Evolutionary conservation across 1,139 yeast genomes (phyloP), one percentile per base, ranked within the genome.

Genomic region (Kazachstania sp.): DNA sequence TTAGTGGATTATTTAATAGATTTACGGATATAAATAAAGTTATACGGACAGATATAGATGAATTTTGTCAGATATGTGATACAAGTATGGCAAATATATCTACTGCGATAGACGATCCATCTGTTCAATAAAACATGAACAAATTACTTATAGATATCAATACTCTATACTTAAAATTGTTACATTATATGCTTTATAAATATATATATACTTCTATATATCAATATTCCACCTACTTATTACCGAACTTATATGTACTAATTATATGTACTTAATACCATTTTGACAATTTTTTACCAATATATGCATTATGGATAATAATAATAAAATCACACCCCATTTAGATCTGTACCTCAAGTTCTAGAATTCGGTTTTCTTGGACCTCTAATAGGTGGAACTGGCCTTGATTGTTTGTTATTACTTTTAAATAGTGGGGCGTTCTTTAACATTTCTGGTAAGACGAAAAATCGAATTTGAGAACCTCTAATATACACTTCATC

Each of bases 401-500:
- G 86, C 60, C 77, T 80, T 35, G 76, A 58, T 38, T 55, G 78
- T 29, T 78, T 78, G 13, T 78, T 79, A 13, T 28, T 38, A 49
- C 75, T 78, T 71, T 83, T 79, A 58, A 86, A 83, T 79, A 87
- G 77, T 3, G 97, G 97, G 0, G 97, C 95, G 63, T 86, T 79
- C 59, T 79, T 75, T 49, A 92, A 74, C 68, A 88, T 83, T 50
- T 92, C 97, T 0, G 98, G 98, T 13, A 92, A 82, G 31, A 83
- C 78, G 53, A 92, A 76, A 66, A 87, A 83, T 54, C 92, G 76
- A 36, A 92, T 81, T 71, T 86, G 92, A 2, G 95, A 86, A 1
- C 98, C 98, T 59, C 98, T 77, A 3, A 92, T 81, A 63, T 86
- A 90, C 3, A 88, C 95, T 58, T 85, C 90, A 54, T 84, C 88